Percentiles rank a stretch among this genome's conserved stretches.
These are phyloP conservation scores for Escovopsis weberi DNA, from an alignment of 2,329 filamentous ascomycete species.

Conservation along the genomic window DNA sequence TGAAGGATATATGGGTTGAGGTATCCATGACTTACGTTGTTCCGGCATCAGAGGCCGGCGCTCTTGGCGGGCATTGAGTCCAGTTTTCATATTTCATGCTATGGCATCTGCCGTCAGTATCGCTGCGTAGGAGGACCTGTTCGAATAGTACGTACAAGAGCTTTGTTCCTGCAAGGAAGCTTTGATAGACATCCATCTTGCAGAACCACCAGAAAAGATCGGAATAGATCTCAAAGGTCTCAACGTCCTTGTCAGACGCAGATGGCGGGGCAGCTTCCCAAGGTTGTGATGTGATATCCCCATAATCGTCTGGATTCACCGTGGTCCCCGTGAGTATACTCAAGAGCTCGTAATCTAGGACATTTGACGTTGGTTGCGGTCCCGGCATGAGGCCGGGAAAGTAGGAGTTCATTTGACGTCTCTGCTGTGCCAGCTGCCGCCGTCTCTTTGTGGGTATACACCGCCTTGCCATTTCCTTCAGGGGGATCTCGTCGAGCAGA, in stretches of 20 bases:
- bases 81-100: constrained; percentile 70
- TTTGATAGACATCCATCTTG: constrained; percentile 89
- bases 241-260: constrained; percentile 48
- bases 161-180: constrained; percentile 70
- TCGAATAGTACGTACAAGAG: constrained; percentile 52
- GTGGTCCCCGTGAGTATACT: constrained; percentile 25
- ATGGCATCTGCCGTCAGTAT: constrained; percentile 9
- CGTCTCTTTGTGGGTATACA: constrained; percentile 48
- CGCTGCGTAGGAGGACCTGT: background rate
- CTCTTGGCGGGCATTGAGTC: constrained; percentile 78
- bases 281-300: constrained; percentile 16
- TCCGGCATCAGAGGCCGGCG: constrained; percentile 60
- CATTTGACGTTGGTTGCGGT: constrained; percentile 7
- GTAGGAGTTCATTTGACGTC: background rate
- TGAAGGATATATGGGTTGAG: too few species aligned
- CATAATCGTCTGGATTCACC: constrained; percentile 24
- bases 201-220: constrained; percentile 94
- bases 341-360: constrained; percentile 28
- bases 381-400: constrained; percentile 9
- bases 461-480: constrained; percentile 54
- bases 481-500: constrained; percentile 70
- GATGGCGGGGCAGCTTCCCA: constrained; percentile 11
- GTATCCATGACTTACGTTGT: constrained; percentile 40
- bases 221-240: constrained; percentile 64
- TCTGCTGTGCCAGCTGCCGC: constrained; percentile 9